A percentile compares a stretch with the other conserved stretches of the same genome.
Conservation (phyloP, 2,329 filamentous ascomycete species). For the Stenocarpella maydis region DNA sequence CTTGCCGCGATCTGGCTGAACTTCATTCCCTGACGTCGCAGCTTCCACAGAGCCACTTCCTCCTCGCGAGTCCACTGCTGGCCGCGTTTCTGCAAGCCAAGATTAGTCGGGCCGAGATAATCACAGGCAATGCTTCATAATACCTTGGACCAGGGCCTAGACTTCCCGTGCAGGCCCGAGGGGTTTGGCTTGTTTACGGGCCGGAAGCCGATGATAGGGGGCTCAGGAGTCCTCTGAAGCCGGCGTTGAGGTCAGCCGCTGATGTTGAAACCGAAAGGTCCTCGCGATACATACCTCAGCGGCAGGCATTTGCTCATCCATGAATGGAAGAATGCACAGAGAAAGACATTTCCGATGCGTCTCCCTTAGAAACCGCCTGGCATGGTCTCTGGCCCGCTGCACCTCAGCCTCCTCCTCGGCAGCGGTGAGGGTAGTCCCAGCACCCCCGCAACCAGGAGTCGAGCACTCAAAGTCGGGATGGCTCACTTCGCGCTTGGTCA, state of each 20-base stretch:
- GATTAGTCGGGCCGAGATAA: not conserved
- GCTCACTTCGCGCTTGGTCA: slow-evolving; percentile 32
- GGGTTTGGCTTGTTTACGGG: slow-evolving; percentile 22
- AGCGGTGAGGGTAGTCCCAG: not conserved
- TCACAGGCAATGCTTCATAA: not conserved
- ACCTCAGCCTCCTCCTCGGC: slow-evolving; percentile 31
- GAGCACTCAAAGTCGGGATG: slow-evolving; percentile 33
- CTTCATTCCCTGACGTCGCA: slow-evolving; percentile 33
- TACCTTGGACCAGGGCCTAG: slow-evolving; percentile 35
- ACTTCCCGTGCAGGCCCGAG: slow-evolving; percentile 20
- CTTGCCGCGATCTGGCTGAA: slow-evolving; percentile 33
- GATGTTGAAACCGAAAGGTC: fast-evolving
- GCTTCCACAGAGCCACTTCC: slow-evolving; percentile 31
- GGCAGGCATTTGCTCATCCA: not conserved
- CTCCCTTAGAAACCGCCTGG: slow-evolving; percentile 31
- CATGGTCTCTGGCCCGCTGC: slow-evolving; percentile 27
- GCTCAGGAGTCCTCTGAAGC: not conserved
- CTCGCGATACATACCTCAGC: not conserved
- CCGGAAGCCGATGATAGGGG: not conserved
- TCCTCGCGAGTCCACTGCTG: slow-evolving; percentile 33
- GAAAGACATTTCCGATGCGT: slow-evolving; percentile 28
- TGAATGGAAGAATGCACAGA: slow-evolving; percentile 33
- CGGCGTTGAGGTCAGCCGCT: not conserved
- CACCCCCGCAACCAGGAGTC: slow-evolving; percentile 27
- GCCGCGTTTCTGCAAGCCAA: slow-evolving; percentile 28